Conservation (phyloP, 2,329 filamentous ascomycete genomes). For the Onygenales sp. region DNA sequence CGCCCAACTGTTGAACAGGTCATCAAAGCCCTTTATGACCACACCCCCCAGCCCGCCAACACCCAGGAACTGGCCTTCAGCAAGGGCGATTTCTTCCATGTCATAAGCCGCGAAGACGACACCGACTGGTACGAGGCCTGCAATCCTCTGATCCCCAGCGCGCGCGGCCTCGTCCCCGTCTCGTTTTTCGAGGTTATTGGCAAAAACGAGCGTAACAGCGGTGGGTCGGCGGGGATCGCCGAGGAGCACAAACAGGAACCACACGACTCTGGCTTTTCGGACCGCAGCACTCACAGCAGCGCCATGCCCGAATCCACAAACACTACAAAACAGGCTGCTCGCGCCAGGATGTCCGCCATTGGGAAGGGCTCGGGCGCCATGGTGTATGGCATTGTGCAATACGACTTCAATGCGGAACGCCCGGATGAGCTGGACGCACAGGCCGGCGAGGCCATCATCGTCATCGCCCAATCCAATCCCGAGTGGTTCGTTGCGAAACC, state of each 20-base stretch:
- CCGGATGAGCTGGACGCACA: constrained; percentile 96
- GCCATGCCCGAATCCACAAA: constrained; percentile 27
- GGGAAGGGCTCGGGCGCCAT: constrained; percentile 61
- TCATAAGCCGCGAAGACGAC: constrained; percentile 92
- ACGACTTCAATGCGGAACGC: constrained; percentile 89
- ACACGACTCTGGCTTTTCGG: constrained; percentile 87
- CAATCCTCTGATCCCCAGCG: constrained; percentile 77
- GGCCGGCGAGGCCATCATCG: constrained; percentile 91
- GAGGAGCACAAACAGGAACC: constrained; percentile 49
- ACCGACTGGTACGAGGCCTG: constrained; percentile 96
- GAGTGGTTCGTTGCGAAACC: constrained; percentile 99
- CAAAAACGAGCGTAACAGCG: constrained; percentile 84
- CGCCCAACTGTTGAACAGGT: constrained; percentile 48
- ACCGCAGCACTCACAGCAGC: constrained; percentile 36
- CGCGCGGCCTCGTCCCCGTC: constrained; percentile 85
- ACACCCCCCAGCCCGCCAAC: constrained; percentile 57
- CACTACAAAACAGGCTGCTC: constrained; percentile 22
- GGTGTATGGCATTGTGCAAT: constrained; percentile 95
- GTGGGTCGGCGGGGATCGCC: constrained; percentile 51
- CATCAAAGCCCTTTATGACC: constrained; percentile 93
- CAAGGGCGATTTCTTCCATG: constrained; percentile 95
- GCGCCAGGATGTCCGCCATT: constrained; percentile 35
- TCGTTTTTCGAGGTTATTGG: constrained; percentile 87
- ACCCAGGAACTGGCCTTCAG: constrained; percentile 79
- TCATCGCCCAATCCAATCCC: constrained; percentile 95